Base-by-base conservation (phyloP, 805 yeast species). In the Starmerella ratchasimensis region DNA sequence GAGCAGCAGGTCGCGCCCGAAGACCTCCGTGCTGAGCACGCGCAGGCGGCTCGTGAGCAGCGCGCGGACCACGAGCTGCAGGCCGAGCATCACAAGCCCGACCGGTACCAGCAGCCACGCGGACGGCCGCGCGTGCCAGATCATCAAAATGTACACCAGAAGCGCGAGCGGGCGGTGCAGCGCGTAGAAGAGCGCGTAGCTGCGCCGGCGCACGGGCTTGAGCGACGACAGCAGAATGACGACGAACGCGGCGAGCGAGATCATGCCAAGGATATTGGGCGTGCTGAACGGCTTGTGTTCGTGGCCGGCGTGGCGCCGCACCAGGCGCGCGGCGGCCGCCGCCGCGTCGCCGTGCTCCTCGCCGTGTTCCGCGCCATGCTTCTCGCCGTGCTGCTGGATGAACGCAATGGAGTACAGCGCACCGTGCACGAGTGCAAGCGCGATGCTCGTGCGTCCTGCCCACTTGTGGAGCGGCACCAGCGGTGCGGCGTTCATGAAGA, bases 391-490 rank as follows among this genome's bases (percentile, higher is more conserved):
- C 21, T 18, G 11, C 10, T 16, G 24, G 19, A 31, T 15, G 36
- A 48, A 47, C 3, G 44, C 30, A 9, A 26, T 17, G 7, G 41
- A 21, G 53, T 82, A 88, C 2, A 80, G 45, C 0, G 65, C 36
- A 0, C 84, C 73, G 52, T 88, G 97, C 8, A 72, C 33, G 0
- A 69, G 40, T 2, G 82, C 70, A 52, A 80, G 76, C 6, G 79
- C 22, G 0, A 83, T 76, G n/a, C 82, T 71, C 2, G 79, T 58
- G 39, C 97, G 64, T 2, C 93, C 79, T 1, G 86, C 61, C 96
- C 96, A 88, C 55, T 86, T 86, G 60, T 88, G 97, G 16, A 83
- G 62, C 0, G 93, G 86, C 9, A 84, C 54, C 25, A 84, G 56
- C 7, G 76, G 57, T 35, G 84, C 60, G 53, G 82, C 82, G 17